Base-by-base conservation (phyloP, 2,329 filamentous ascomycete genomes). In the Trichoderma brevicompactum region DNA sequence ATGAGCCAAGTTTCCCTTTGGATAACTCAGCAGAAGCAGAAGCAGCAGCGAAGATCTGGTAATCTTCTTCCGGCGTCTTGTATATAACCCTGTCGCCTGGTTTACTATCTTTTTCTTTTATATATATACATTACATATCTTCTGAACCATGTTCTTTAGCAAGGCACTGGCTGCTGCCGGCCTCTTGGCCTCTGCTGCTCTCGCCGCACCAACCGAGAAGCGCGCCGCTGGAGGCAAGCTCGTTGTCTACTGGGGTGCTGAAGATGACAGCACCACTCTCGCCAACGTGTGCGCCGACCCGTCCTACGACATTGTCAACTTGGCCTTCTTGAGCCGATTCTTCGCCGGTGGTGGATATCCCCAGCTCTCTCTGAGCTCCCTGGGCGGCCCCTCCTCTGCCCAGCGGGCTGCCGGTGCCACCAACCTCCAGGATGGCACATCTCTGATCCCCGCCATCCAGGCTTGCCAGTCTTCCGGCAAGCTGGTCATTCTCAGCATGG, bases 401-500 rank as follows among this genome's bases (percentile, higher is more conserved):
- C 69, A 71, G 68, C n/a, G 12, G 7, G 49, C 65, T n/a, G 69
- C 67, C n/a, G 69, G 69, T 32, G 69, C 69, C 40, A 70, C 68
- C 3, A 64, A 54, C 13, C 67, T 71, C 54, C 65, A 70, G 50
- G 69, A 71, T 38, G 69, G 69, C 52, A 38, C 56, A 12, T 56
- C 64, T n/a, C 48, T 71, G 34, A 65, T 70, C 40, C 44, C 66
- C 9, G 68, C 69, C 65, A 84, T 85, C 68, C 73, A 78, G 65
- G 72, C 81, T 15, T 92, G 89, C 76, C 89, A 92, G 74, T 69
- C 76, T 8, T 79, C 85, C 68, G 83, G 84, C 68, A 92, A 92
- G 76, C 90, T 87, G 1, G 87, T 92, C 69, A 76, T 92, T 40
- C 81, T 92, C 9, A 91, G 88, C 7, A 80, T 92, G 61, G 89